phyloP scores from a whole-genome alignment of 352 stramenopile genomes.

The Phytophthora podocarpi region DNA sequence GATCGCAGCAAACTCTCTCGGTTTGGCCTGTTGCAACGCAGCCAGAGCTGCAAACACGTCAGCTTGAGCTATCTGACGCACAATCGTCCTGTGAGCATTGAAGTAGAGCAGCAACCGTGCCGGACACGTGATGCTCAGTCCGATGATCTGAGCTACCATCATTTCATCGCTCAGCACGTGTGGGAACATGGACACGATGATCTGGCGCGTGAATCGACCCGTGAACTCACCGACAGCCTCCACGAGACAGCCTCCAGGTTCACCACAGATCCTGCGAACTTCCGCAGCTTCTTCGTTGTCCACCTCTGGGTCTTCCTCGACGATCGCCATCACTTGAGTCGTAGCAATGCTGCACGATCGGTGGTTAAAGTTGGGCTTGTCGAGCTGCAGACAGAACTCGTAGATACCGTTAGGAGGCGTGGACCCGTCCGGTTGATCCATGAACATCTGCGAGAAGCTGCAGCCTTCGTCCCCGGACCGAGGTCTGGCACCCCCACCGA shows the following conservation, averaged over 20 bases:
- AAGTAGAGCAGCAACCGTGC: conserved; percentile 24
- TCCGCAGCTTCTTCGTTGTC: conserved; percentile 21
- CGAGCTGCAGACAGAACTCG: conserved; percentile 33
- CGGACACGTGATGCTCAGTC: conserved; percentile 25
- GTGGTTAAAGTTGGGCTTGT: conserved; percentile 37
- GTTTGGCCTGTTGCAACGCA: conserved; percentile 22
- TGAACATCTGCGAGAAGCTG: conserved; percentile 38
- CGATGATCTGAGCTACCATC: conserved; percentile 32
- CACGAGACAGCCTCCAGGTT: conserved; percentile 20
- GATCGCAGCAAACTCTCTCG: conserved; percentile 26
- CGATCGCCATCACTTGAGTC: conserved; percentile 24
- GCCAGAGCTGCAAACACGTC: conserved; percentile 19
- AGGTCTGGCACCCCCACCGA: conserved; percentile 16
- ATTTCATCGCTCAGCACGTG: conserved; percentile 29
- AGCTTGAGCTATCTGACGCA: conserved; percentile 16
- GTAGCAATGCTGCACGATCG: conserved; percentile 31
- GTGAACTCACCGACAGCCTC: conserved; percentile 30
- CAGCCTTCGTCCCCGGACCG: conserved; percentile 29
- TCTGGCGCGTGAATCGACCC: conserved; percentile 30
- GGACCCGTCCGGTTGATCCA: conserved; percentile 24
- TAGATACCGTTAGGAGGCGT: conserved; percentile 22
- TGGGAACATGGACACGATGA: conserved; percentile 34
- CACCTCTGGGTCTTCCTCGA: conserved; percentile 28
- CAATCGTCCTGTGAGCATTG: conserved; percentile 17
- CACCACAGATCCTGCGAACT: conserved; percentile 19